Evolutionary conservation across 2,329 filamentous ascomycete genomes (phyloP), one percentile per base, ranked within the genome.

Genomic region (Exophiala oligosperma): DNA sequence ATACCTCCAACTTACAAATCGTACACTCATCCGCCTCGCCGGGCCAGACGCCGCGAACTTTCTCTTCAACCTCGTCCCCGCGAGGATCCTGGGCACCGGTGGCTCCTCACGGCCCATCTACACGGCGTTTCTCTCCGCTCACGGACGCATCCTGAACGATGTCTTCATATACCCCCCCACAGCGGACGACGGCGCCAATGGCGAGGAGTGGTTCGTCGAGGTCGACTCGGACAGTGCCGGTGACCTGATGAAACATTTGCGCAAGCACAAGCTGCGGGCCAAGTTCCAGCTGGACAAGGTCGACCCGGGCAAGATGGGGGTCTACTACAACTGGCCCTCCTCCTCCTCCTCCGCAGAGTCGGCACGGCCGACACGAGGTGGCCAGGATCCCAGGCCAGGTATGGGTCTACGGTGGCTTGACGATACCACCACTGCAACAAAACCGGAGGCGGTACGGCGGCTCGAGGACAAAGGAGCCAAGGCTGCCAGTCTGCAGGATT

Each of bases 51-150:
- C 91, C 32, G 82, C 88, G 48, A 88, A 88, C 66, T 97, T 92
- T 74, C 83, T 99, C 1, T 92, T 97, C 72, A 92, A 93, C 54
- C 84, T 96, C 56, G 84, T 94, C 63, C 96, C 93, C 1, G 84
- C 88, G 62, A 88, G 87, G 52, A 74, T 81, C 68, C 6, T 69
- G 73, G 63, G 76, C 59, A 69, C 74, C 60, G 60, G 69, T 63
- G 41, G 64, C 69, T 53, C 68, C 69, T 53, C 68, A 66, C 54
- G 69, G 61, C 53, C 60, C 3, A 86, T 89, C 72, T 97, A 96
- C 74, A 82, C 88, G 5, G 91, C 87, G 0, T 96, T 99, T 69
- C 80, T 99, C 43, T 96, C 89, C 65, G 91, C 93, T 6, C 84
- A 85, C 60, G 94, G 94, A 43, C 84, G 92, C 57, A 83, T 99